phyloP scores from a whole-genome alignment of 176 grass and related monocot species.

The Eremochloa ophiuroides region DNA sequence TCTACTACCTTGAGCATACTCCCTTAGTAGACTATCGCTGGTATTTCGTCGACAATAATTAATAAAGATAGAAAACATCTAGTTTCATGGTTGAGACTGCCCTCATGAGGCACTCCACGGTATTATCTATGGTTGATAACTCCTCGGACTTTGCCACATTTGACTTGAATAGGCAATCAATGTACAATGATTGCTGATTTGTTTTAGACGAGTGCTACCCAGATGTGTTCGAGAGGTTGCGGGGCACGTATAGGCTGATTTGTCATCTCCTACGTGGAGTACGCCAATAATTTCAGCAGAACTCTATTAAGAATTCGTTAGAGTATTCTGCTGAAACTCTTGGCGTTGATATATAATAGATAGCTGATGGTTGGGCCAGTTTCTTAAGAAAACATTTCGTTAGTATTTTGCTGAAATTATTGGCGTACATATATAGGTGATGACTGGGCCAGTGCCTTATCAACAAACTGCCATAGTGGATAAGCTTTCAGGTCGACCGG shows the following conservation, averaged over 20 bases:
- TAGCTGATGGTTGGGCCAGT: background rate
- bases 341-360: conserved; percentile 11
- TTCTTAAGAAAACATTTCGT: background rate
- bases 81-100: too few species aligned
- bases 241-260: too few species aligned
- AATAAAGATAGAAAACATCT: too few species aligned
- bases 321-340: conserved; percentile 16
- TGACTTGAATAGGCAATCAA: background rate
- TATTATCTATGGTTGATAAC: background rate
- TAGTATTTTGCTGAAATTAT: conserved; percentile 16
- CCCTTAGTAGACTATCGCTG: too few species aligned
- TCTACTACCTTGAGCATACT: too few species aligned
- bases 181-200: background rate
- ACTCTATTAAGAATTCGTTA: background rate
- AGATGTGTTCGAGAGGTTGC: background rate
- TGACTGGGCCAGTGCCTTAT: background rate
- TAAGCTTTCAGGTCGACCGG: conserved; percentile 9
- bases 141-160: background rate
- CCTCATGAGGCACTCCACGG: too few species aligned
- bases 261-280: too few species aligned
- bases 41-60: too few species aligned
- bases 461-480: background rate
- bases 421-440: background rate
- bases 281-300: too few species aligned
- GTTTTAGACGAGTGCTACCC: background rate